Evolutionary conservation across 441 rosid species (phyloP), one percentile per base, ranked within the genome.

Genomic region (Rhodomyrtus psidioides): DNA sequence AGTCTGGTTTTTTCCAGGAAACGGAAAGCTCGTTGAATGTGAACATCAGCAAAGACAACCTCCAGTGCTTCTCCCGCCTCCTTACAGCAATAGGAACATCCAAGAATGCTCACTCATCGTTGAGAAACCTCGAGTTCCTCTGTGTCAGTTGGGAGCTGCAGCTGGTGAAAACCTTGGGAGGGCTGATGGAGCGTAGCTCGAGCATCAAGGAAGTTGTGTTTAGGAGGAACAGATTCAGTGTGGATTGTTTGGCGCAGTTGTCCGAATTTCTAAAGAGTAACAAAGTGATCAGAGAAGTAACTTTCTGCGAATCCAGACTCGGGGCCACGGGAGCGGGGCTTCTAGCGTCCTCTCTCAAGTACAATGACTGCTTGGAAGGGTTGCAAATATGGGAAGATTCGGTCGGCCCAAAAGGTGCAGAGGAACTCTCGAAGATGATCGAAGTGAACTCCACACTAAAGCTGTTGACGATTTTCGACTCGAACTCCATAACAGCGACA

Each of bases 371-470:
- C 85, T 85, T 96, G 92, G 98, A 97, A 84, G 99, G 95, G 91
- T 74, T 95, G 88, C 99, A 96, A 91, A 94, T 97, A 90, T 95
- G 98, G 98, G 98, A 97, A 56, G 98, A 96, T 87, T 96, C 98
- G 1, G 95, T 95, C 30, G 98, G 99, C 76, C 91, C 94, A 0
- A 94, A 90, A 89, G 99, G 98, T n/a, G 98, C 98, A 0, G 98
- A 97, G 90, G 98, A 97, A 91, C 94, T 97, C 34, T 94, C 98
- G 1, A 94, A 92, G 90, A 97, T 97, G 99, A 97, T 97, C 49
- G 97, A 96, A 93, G 92, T 87, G 7, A 96, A 97, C 91, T 95
- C 96, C 49, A 92, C 93, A 44, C 89, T 96, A 90, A 97, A 92
- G 87, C 88, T 93, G 49, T 79, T 95, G 92, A 96, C 95, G 28